These are phyloP conservation scores for Tulasnella sp. DNA, from an alignment of 768 basidiomycete genomes.

Conservation along the genomic window DNA sequence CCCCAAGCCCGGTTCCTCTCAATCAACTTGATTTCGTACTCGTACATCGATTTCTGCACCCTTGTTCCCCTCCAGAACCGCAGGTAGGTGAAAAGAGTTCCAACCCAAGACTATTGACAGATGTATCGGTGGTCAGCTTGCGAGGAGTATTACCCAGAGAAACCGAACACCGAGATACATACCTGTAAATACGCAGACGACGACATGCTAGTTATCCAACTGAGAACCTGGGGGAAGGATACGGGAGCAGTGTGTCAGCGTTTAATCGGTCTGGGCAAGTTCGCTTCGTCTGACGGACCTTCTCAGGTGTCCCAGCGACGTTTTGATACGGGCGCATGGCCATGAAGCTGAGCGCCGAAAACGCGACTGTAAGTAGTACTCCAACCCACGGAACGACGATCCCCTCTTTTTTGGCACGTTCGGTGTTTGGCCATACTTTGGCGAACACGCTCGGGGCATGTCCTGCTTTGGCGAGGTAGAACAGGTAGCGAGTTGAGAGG, in stretches of 20 bases:
- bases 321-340: background rate
- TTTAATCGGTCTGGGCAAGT: background rate
- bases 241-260: background rate
- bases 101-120: constrained; percentile 27
- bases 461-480: constrained; percentile 23
- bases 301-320: background rate
- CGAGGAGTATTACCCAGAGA: background rate
- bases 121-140: background rate
- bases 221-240: background rate
- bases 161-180: no score
- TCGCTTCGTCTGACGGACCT: background rate
- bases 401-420: background rate
- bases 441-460: constrained; percentile 27
- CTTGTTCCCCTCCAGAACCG: constrained; percentile 20
- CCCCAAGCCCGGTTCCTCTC: constrained; percentile 3
- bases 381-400: constrained; percentile 12
- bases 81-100: constrained; percentile 20
- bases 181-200: constrained; percentile 13
- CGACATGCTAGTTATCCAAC: constrained; percentile 22
- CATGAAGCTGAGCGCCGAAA: background rate
- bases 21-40: background rate
- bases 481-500: constrained; percentile 23
- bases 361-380: background rate
- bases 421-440: background rate
- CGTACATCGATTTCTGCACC: constrained; percentile 2